Percentiles rank a stretch among this genome's conserved stretches.
These are phyloP conservation scores for Sclerotinia subarctica DNA, from an alignment of 2,329 filamentous ascomycete genomes.

Conservation along the genomic window DNA sequence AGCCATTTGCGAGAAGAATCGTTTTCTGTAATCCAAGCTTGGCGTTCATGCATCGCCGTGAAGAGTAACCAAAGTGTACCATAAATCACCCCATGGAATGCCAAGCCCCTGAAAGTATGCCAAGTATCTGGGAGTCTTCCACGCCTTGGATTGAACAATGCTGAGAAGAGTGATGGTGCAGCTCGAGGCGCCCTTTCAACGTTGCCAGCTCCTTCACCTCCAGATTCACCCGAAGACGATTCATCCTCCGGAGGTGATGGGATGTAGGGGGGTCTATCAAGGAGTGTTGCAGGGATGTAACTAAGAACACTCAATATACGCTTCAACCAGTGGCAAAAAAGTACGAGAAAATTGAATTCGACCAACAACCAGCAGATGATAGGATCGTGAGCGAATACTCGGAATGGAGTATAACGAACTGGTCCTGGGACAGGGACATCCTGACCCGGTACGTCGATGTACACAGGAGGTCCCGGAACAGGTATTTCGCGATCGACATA, in stretches of 20 bases:
- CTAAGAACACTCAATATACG: not conserved
- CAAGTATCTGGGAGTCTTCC: constrained; percentile 8
- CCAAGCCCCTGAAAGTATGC: constrained; percentile 3
- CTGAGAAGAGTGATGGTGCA: not conserved
- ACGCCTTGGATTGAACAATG: not conserved
- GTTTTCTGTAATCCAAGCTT: constrained; percentile 17
- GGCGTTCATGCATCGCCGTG: constrained; percentile 5
- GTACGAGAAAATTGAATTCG: constrained; percentile 17
- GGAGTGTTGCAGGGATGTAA: not conserved
- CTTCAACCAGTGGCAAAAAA: constrained; percentile 5
- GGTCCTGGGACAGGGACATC: not conserved
- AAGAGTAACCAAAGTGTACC: not conserved
- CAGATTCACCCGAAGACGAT: constrained; percentile 5
- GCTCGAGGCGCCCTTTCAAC: not conserved
- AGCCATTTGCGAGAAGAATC: constrained; percentile 16
- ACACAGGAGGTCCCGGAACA: not conserved
- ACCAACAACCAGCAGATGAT: constrained; percentile 20
- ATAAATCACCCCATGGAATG: constrained; percentile 10
- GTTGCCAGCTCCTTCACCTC: not conserved
- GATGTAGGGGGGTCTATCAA: not conserved
- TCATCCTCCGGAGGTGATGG: not conserved
- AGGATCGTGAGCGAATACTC: constrained; percentile 17
- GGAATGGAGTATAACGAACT: constrained; percentile 15
- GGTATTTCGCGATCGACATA: not conserved
- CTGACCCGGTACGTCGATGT: not conserved